A percentile compares a stretch with the other conserved stretches of the same genome.
phyloP scores from a whole-genome alignment of 2,329 filamentous ascomycete genomes.

The Verticillium nubilum region DNA sequence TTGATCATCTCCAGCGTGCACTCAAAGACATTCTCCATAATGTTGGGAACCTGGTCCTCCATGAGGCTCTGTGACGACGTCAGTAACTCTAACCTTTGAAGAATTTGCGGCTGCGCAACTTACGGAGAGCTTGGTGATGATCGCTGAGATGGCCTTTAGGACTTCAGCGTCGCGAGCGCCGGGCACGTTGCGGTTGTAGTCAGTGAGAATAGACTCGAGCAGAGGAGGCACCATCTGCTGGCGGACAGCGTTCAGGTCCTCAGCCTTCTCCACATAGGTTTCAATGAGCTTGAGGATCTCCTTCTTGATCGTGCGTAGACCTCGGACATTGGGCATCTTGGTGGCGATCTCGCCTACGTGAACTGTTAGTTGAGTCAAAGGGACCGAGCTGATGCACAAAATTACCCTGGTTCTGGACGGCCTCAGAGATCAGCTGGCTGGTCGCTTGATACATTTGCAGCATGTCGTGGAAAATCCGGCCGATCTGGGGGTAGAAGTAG shows the following conservation, averaged over 20 bases:
- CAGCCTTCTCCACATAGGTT: slow-evolving; percentile 95
- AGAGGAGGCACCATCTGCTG: slow-evolving; percentile 93
- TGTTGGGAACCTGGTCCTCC: slow-evolving; percentile 95
- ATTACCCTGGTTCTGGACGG: slow-evolving; percentile 44
- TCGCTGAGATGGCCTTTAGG: slow-evolving; percentile 93
- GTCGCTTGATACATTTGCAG: slow-evolving; percentile 97
- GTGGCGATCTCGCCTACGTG: slow-evolving; percentile 79
- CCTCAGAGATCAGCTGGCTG: slow-evolving; percentile 92
- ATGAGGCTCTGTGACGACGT: slow-evolving; percentile 63
- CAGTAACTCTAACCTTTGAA: slow-evolving; percentile 19
- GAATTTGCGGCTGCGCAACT: slow-evolving; percentile 30
- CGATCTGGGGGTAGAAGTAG: slow-evolving; percentile 98
- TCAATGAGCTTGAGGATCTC: slow-evolving; percentile 98
- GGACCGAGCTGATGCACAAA: neutral
- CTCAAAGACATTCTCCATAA: slow-evolving; percentile 98
- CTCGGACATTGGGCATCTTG: slow-evolving; percentile 94
- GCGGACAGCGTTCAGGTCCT: slow-evolving; percentile 90
- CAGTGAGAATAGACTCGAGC: slow-evolving; percentile 85
- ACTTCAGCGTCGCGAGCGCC: slow-evolving; percentile 96
- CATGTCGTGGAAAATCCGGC: slow-evolving; percentile 97
- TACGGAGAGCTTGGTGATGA: slow-evolving; percentile 94
- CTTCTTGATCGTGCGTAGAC: slow-evolving; percentile 96
- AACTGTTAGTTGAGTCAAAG: neutral
- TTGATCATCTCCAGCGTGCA: slow-evolving; percentile 99
- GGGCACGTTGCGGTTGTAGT: slow-evolving; percentile 96